These are phyloP conservation scores for Candida frijolesensis DNA, from an alignment of 1,139 yeast species.

Conservation along the genomic window DNA sequence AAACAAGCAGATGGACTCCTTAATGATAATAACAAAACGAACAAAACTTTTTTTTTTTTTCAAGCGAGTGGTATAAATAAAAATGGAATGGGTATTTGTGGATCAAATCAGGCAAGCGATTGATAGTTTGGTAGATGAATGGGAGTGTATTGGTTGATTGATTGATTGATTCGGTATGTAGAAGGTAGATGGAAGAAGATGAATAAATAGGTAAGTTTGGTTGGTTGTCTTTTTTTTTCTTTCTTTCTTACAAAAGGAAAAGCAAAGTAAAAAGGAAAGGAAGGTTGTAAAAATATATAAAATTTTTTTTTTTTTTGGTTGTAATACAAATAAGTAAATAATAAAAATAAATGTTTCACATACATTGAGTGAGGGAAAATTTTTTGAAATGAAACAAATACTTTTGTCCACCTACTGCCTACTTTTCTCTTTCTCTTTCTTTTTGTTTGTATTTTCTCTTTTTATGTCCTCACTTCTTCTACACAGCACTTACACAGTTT, in stretches of 20 bases:
- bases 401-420: neutral
- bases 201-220: neutral
- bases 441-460: neutral
- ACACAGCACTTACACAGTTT: no score
- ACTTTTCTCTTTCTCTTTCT: neutral
- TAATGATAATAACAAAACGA: neutral
- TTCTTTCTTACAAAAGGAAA: neutral
- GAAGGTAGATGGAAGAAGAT: neutral
- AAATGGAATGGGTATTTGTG: neutral
- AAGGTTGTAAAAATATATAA: slow-evolving; percentile 1
- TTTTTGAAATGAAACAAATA: slow-evolving; percentile 2
- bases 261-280: neutral
- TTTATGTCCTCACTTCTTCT: no score
- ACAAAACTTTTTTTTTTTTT: neutral
- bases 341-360: neutral
- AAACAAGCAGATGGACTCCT: neutral
- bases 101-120: neutral
- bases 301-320: neutral
- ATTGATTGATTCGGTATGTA: neutral
- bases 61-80: neutral
- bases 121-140: neutral
- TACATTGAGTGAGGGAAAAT: neutral
- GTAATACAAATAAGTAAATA: neutral
- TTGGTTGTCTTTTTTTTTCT: neutral
- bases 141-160: neutral